These are phyloP conservation scores for Mallotus japonicus DNA, from an alignment of 441 rosid species.

Conservation along the genomic window DNA sequence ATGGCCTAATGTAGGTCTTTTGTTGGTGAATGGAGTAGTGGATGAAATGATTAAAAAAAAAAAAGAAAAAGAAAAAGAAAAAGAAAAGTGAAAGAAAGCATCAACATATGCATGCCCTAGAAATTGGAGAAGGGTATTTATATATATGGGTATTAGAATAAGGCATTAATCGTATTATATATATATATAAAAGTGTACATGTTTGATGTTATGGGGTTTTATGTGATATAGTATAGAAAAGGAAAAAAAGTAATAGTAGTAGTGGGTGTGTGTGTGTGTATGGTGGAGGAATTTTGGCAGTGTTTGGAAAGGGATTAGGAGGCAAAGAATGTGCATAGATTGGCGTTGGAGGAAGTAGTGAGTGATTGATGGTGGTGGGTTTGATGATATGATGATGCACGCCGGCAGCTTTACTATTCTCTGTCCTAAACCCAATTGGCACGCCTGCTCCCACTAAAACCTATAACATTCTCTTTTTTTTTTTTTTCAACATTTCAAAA, in stretches of 20 bases:
- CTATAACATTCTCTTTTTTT: constrained; percentile 25
- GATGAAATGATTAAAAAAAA: too few relatives aligned
- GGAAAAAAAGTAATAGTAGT: constrained; percentile 16
- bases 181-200: not conserved
- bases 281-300: constrained; percentile 43
- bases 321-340: constrained; percentile 54
- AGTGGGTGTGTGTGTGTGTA: not conserved
- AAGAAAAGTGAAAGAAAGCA: constrained; percentile 21
- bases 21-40: constrained; percentile 1
- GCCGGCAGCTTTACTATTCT: constrained; percentile 78
- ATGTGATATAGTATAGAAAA: constrained; percentile 29
- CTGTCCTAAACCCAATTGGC: constrained; percentile 33
- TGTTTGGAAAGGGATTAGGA: constrained; percentile 62
- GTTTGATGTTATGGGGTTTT: constrained; percentile 20
- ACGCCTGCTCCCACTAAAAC: constrained; percentile 62
- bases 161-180: not conserved
- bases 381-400: constrained; percentile 74
- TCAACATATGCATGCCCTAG: constrained; percentile 25
- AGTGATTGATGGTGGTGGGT: constrained; percentile 32
- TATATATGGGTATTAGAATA: constrained; percentile 15
- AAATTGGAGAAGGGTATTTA: constrained; percentile 26
- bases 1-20: constrained; percentile 24
- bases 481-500: constrained; percentile 18
- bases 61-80: constrained; percentile 7
- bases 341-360: not conserved